phyloP scores from a whole-genome alignment of 2,329 filamentous ascomycete species.

The Pleomassaria siparia region DNA sequence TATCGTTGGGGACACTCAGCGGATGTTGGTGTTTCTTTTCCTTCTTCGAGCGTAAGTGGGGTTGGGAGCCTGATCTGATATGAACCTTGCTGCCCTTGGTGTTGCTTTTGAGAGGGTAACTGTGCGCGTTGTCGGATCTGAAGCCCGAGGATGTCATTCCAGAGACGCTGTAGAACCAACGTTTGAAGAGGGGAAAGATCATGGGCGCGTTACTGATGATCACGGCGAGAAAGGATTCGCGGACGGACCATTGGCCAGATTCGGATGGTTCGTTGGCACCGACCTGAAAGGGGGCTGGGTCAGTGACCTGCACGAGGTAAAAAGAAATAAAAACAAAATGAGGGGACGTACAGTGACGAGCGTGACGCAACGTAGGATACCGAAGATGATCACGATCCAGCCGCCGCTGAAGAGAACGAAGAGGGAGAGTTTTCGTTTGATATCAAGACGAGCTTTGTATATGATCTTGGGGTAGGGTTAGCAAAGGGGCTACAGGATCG shows the following conservation, averaged over 20 bases:
- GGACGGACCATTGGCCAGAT: neutral
- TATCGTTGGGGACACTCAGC: neutral
- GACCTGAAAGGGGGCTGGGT: neutral
- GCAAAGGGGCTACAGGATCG: neutral
- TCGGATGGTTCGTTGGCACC: neutral
- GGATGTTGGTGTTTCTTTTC: neutral
- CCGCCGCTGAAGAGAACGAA: neutral
- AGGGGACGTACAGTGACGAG: neutral
- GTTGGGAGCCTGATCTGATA: neutral
- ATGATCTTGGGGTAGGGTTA: neutral
- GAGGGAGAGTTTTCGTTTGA: neutral
- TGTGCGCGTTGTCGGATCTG: neutral
- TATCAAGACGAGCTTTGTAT: neutral
- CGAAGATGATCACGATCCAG: neutral
- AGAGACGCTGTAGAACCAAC: neutral
- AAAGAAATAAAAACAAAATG: neutral
- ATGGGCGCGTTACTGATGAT: neutral
- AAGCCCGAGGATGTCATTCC: neutral
- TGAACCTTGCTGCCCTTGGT: neutral
- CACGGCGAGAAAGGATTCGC: neutral
- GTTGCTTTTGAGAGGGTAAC: neutral
- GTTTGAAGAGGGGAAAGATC: neutral
- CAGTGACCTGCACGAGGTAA: neutral
- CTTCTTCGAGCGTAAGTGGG: neutral
- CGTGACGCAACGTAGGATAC: slow-evolving; percentile 1